A percentile compares a stretch with the other conserved stretches of the same genome.
These are phyloP conservation scores for Fusarium sp. DNA, from an alignment of 2,329 filamentous ascomycete genomes.

Conservation along the genomic window DNA sequence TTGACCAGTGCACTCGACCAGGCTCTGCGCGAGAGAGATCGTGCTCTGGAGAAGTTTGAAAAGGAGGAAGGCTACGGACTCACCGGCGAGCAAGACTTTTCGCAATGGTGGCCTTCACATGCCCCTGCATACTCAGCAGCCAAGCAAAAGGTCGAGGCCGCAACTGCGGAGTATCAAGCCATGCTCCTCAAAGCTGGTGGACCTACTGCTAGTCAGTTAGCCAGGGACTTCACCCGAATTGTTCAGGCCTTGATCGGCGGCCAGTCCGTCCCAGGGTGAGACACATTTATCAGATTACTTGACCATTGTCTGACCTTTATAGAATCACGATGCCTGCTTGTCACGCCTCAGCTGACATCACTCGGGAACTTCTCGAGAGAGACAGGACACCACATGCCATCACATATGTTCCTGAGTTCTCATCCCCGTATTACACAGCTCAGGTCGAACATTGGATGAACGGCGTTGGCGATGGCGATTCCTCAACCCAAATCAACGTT, in stretches of 20 bases:
- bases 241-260: constrained; percentile 24
- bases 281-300: fast-evolving
- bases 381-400: constrained; percentile 30
- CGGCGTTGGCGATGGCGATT: constrained; percentile 28
- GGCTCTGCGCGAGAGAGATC: constrained; percentile 19
- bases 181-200: constrained; percentile 10
- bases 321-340: constrained; percentile 36
- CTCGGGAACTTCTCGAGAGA: constrained; percentile 17
- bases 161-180: constrained; percentile 16
- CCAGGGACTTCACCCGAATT: constrained; percentile 17
- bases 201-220: constrained; percentile 2
- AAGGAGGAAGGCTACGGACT: constrained; percentile 20
- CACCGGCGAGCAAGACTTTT: constrained; percentile 23
- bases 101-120: constrained; percentile 27
- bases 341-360: constrained; percentile 29
- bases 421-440: constrained; percentile 16
- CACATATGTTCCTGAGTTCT: constrained; percentile 31
- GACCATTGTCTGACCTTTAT: not conserved
- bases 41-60: constrained; percentile 21
- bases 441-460: constrained; percentile 35
- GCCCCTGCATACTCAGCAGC: constrained; percentile 22
- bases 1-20: constrained; percentile 15
- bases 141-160: constrained; percentile 22
- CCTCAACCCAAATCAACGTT: constrained; percentile 18
- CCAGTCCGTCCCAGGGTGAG: constrained; percentile 18